Conservation (phyloP, 2,329 filamentous ascomycete species). For the Periglandula ipomoeae region DNA sequence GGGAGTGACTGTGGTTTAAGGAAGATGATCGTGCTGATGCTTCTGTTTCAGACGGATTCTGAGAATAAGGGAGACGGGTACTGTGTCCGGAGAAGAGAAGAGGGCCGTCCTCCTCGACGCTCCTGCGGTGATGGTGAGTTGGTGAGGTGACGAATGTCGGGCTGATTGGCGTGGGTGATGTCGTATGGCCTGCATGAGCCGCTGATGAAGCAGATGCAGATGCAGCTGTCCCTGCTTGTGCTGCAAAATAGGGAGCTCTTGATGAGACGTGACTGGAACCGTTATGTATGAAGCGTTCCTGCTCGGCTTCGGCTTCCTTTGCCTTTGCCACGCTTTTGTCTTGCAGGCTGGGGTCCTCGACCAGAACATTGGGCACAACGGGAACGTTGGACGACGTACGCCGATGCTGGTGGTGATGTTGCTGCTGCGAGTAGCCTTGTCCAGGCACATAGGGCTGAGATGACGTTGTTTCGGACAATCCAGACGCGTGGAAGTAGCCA, state of each 20-base stretch:
- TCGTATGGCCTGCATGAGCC: background rate
- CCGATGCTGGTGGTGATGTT: slow-evolving; percentile 15
- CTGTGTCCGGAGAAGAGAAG: slow-evolving; percentile 2
- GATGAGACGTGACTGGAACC: slow-evolving; percentile 9
- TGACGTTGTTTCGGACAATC: slow-evolving; percentile 16
- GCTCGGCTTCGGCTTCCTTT: slow-evolving; percentile 27
- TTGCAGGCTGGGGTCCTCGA: slow-evolving; percentile 37
- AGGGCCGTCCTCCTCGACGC: slow-evolving; percentile 15
- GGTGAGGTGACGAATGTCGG: slow-evolving; percentile 5
- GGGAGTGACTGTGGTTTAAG: background rate
- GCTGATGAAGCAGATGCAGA: slow-evolving; percentile 7
- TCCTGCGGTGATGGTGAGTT: slow-evolving; percentile 14
- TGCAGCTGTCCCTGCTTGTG: background rate
- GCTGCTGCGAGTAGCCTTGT: slow-evolving; percentile 5
- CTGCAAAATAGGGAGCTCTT: slow-evolving; percentile 8
- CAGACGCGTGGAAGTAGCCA: slow-evolving; percentile 39
- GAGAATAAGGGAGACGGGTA: slow-evolving; percentile 2
- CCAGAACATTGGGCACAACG: slow-evolving; percentile 37
- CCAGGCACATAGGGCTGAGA: slow-evolving; percentile 7
- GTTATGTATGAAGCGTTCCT: slow-evolving; percentile 28
- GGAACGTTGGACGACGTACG: slow-evolving; percentile 28
- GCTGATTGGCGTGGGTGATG: background rate
- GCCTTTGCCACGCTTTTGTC: slow-evolving; percentile 31
- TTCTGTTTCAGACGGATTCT: background rate
- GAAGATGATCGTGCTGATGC: background rate